Conservation (phyloP, 208 protist genomes). For the Trypanosoma melophagium region DNA sequence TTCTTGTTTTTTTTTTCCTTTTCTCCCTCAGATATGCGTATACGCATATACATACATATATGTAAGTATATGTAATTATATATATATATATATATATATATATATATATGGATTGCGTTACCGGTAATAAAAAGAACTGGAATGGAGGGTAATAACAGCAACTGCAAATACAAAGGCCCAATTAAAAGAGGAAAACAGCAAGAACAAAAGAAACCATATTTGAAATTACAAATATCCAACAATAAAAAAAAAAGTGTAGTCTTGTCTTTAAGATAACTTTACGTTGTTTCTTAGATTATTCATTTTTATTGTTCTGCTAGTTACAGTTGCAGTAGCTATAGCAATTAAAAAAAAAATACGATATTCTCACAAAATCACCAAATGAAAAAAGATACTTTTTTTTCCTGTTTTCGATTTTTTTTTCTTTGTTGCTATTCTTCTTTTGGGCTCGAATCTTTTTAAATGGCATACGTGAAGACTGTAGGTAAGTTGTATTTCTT, state of each 20-base stretch:
- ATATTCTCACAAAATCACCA: not conserved
- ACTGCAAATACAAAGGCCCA: too few species aligned
- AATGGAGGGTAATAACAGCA: not conserved
- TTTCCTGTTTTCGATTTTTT: not conserved
- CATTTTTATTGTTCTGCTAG: too few species aligned
- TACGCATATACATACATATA: too few species aligned
- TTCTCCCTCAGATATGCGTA: too few species aligned
- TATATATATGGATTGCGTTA: not conserved
- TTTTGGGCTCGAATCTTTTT: not conserved
- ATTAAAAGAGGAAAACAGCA: not conserved
- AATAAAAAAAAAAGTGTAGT: too few species aligned
- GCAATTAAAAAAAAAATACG: too few species aligned
- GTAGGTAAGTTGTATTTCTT: not conserved
- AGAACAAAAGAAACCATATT: not conserved
- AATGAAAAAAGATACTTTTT: not conserved
- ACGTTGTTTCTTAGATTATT: too few species aligned
- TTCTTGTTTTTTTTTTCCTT: too few species aligned
- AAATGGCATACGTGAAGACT: too few species aligned
- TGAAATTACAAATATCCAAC: too few species aligned
- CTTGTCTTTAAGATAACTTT: too few species aligned
- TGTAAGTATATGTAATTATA: not conserved
- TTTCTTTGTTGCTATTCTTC: not conserved
- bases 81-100: slow-evolving; percentile 13
- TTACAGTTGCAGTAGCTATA: too few species aligned
- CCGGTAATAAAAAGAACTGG: not conserved